Base-by-base conservation (phyloP, 1,139 yeast species). In the Blastobotrys serpentis region DNA sequence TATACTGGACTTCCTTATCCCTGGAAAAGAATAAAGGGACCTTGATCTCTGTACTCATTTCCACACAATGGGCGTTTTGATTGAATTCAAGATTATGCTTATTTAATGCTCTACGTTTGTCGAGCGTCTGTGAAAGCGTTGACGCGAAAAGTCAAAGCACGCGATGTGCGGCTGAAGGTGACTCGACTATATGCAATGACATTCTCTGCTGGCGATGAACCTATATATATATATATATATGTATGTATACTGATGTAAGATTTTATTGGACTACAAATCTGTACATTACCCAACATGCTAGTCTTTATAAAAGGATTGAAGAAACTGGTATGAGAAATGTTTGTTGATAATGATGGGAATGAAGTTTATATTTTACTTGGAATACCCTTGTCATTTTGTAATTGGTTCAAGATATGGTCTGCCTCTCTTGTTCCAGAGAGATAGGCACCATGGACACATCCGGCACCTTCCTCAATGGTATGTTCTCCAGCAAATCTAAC, bases 381-480 rank as follows among this genome's bases (percentile, higher is more conserved):
- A n/a, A 13, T n/a, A 3, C 5, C 18, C n/a, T 40, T 23, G 18
- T 21, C 2, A 5, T 39, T 6, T 22, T 18, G 17, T 21, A 16
- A 10, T 3, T 39, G 17, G 16, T 41, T 42, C 18, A 49, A 23
- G 23, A 74, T 64, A 46, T 62, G 67, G 1, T 56, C 60, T 1
- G 89, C 92, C 59, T 85, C 95, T 56, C 92, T 74, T 46, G 62
- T 62, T 1, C 94, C 95, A 59, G 88, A 78, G 44, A 67, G 68
- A 77, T 84, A 86, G 0, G 95, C 95, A 8, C 94, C 95, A 62
- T 86, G 90, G 1, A 82, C 87, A 68, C 94, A 86, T 0, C 95
- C 95, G 34, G 83, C 81, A 3, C 90, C 94, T 53, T 82, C 87
- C 57, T 74, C 68, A 18, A 78, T 75, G 1, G 92, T 79, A 61